A percentile compares a stretch with the other conserved stretches of the same genome.
phyloP scores from a whole-genome alignment of 2,329 filamentous ascomycete species.

The Aspergillus tanneri region DNA sequence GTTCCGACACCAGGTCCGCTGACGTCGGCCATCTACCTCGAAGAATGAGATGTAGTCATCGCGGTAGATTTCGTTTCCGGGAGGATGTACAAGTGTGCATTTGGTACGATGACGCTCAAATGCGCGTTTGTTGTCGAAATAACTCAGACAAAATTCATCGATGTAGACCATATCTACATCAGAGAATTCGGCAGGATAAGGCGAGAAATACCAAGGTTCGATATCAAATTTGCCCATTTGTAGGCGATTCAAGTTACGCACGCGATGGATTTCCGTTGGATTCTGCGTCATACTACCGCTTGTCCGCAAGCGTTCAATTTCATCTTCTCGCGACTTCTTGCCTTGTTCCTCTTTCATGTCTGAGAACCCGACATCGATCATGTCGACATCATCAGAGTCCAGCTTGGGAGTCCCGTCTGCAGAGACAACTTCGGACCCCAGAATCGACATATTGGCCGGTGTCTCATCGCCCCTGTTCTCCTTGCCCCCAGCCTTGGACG shows the following conservation, averaged over 20 bases:
- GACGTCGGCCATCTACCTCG: constrained; percentile 94
- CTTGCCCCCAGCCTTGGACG: constrained; percentile 59
- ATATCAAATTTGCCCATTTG: constrained; percentile 92
- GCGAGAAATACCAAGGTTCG: constrained; percentile 98
- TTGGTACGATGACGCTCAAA: constrained; percentile 86
- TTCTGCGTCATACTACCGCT: constrained; percentile 99
- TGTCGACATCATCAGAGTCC: constrained; percentile 44
- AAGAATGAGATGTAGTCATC: constrained; percentile 90
- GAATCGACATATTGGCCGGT: constrained; percentile 31
- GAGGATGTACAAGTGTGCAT: constrained; percentile 87
- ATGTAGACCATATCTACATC: constrained; percentile 91
- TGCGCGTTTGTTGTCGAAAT: constrained; percentile 78
- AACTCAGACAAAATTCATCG: constrained; percentile 94
- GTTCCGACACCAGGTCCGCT: constrained; percentile 98
- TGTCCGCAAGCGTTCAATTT: constrained; percentile 93
- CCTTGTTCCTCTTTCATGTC: constrained; percentile 39
- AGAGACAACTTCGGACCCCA: constrained; percentile 39
- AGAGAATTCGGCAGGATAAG: constrained; percentile 85
- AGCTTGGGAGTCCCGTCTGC: constrained; percentile 41
- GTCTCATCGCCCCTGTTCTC: constrained; percentile 56
- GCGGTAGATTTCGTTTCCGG: constrained; percentile 96
- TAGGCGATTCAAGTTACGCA: constrained; percentile 88
- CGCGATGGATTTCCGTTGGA: constrained; percentile 91
- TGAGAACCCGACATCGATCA: constrained; percentile 40
- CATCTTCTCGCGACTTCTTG: constrained; percentile 68